A percentile compares a stretch with the other conserved stretches of the same genome.
Evolutionary conservation across 495 filamentous ascomycete species (phyloP).

Genomic region (Penicillium lagena): DNA sequence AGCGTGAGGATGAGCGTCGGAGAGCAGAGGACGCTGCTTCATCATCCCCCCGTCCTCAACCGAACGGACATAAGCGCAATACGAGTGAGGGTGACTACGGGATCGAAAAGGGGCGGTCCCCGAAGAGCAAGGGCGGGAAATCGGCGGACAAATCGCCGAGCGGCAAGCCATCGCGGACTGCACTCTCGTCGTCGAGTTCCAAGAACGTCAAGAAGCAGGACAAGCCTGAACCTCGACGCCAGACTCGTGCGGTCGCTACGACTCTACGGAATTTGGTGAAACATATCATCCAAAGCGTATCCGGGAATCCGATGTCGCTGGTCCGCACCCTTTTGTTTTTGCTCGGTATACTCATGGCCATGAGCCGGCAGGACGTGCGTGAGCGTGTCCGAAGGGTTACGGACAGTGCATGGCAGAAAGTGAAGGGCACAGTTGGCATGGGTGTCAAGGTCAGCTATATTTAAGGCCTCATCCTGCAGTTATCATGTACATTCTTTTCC

Average conservation of each 20-base stretch:
- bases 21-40: conserved; percentile 54
- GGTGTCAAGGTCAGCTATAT: conserved; percentile 98
- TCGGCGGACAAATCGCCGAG: conserved; percentile 21
- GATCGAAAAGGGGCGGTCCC: conserved; percentile 37
- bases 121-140: conserved; percentile 25
- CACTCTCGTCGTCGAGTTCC: conserved; percentile 25
- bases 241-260: conserved; percentile 25
- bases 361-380: conserved; percentile 67
- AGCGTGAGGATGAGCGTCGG: conserved; percentile 50
- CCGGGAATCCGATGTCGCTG: conserved; percentile 66
- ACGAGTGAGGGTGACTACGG: conserved; percentile 50
- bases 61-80: conserved; percentile 45
- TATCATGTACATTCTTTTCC: conserved; percentile 13
- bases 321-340: conserved; percentile 74
- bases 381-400: conserved; percentile 65
- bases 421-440: conserved; percentile 85
- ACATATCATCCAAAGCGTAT: conserved; percentile 55
- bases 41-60: conserved; percentile 26
- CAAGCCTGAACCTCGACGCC: conserved; percentile 28
- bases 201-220: conserved; percentile 36
- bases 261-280: conserved; percentile 57
- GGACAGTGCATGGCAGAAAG: conserved; percentile 71
- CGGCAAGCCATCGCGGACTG: conserved; percentile 24
- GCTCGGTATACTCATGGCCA: conserved; percentile 69
- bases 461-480: conserved; percentile 28